A percentile compares a stretch with the other conserved stretches of the same genome.
Evolutionary conservation across 257 asterid species (phyloP).

Genomic region (Salvia splendens): DNA sequence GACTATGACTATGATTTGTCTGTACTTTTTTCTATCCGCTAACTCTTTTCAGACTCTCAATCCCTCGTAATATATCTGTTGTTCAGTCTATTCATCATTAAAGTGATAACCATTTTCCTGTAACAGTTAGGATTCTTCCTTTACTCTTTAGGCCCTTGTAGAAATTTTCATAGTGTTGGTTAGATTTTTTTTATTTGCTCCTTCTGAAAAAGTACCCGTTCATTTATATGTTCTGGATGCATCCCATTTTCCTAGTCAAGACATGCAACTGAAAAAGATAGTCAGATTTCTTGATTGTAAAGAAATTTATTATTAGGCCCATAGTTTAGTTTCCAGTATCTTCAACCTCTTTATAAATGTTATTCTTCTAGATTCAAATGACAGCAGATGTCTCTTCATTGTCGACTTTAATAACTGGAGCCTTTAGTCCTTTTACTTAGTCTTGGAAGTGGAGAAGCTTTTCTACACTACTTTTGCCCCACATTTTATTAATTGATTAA

Average conservation of each 20-base stretch:
- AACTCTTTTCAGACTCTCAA: background rate
- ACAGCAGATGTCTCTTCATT: background rate
- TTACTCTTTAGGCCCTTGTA: background rate
- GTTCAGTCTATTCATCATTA: constrained; percentile 11
- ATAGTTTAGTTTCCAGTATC: background rate
- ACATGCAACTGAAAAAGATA: background rate
- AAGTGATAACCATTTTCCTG: constrained; percentile 8
- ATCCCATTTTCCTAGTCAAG: constrained; percentile 3
- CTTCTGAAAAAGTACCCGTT: background rate
- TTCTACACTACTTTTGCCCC: constrained; percentile 8
- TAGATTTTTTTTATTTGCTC: background rate
- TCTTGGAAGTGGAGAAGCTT: background rate
- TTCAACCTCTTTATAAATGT: background rate
- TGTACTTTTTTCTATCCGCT: background rate
- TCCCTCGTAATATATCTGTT: background rate
- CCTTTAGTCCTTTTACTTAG: constrained; percentile 5
- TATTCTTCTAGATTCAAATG: constrained; percentile 3
- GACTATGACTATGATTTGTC: background rate
- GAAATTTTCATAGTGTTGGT: background rate
- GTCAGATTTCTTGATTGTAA: background rate
- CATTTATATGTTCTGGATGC: background rate
- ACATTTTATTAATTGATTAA: background rate
- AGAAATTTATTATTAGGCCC: background rate
- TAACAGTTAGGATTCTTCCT: background rate
- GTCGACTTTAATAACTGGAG: background rate